These are phyloP conservation scores for Daldinia sp. DNA, from an alignment of 2,329 filamentous ascomycete genomes.

Conservation along the genomic window DNA sequence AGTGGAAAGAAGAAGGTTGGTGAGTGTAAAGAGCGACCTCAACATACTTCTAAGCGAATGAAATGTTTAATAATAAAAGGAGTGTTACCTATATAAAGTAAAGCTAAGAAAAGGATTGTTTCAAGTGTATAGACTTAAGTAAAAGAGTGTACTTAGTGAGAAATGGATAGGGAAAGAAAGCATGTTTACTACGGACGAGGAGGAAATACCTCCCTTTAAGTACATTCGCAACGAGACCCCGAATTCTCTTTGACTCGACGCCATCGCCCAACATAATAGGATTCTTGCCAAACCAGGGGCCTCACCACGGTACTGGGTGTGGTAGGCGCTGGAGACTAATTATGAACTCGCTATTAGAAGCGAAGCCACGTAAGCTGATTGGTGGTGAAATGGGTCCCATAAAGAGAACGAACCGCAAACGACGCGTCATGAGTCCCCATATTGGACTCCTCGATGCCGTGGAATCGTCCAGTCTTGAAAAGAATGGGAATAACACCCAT, in stretches of 20 bases:
- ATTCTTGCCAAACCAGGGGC: background rate
- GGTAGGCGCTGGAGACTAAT: background rate
- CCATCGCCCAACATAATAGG: background rate
- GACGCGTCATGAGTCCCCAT: slow-evolving; percentile 1
- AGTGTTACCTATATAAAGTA: background rate
- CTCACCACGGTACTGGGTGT: background rate
- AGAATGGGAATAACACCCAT: background rate
- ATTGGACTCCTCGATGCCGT: background rate
- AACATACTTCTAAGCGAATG: slow-evolving; percentile 14
- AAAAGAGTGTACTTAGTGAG: background rate
- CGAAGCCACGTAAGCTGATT: slow-evolving; percentile 11
- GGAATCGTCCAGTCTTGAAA: background rate
- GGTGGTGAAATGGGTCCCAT: background rate
- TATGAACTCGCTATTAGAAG: background rate
- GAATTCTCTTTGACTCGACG: background rate
- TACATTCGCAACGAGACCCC: background rate
- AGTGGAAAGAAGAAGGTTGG: slow-evolving; percentile 20
- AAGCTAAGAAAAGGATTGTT: background rate
- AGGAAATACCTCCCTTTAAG: background rate
- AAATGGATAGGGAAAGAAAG: background rate
- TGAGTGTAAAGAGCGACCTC: slow-evolving; percentile 18
- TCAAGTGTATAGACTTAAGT: background rate
- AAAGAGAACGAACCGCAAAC: slow-evolving; percentile 1
- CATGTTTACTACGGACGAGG: background rate
- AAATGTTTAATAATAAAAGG: background rate